These are phyloP conservation scores for Waltiozyma sp. DNA, from an alignment of 1,139 yeast genomes.

Conservation along the genomic window DNA sequence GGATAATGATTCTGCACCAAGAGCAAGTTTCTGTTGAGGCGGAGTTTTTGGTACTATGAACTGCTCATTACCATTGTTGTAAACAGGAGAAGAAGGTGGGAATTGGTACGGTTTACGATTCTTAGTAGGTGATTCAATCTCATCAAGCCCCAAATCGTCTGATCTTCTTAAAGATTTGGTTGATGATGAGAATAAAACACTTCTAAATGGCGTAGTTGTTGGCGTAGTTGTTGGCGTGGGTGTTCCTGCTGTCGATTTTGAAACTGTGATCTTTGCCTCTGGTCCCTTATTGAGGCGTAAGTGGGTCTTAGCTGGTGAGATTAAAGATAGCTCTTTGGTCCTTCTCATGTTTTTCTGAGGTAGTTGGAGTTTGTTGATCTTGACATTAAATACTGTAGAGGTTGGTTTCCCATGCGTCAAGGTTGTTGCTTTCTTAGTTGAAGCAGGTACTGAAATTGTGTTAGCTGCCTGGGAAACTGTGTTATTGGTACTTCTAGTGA, in stretches of 20 bases:
- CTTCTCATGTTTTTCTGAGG: background rate
- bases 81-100: conserved; percentile 18
- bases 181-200: conserved; percentile 1
- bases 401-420: background rate
- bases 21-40: conserved; percentile 15
- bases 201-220: background rate
- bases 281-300: background rate
- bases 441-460: background rate
- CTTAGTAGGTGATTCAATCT: conserved; percentile 9
- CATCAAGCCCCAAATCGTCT: conserved; percentile 10
- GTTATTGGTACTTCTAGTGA: too few relatives aligned
- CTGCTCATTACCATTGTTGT: conserved; percentile 10
- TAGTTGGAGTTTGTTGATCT: background rate
- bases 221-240: background rate
- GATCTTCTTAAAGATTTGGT: conserved; percentile 1
- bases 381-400: background rate
- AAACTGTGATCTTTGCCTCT: background rate
- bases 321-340: background rate
- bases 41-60: conserved; percentile 16
- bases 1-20: conserved; percentile 14
- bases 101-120: conserved; percentile 5
- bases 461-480: background rate
- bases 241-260: background rate
- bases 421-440: background rate
- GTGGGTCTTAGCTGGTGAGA: background rate